Evolutionary conservation across 768 basidiomycete species (phyloP).

Genomic region (Rhodosporidiobolus odoratus): DNA sequence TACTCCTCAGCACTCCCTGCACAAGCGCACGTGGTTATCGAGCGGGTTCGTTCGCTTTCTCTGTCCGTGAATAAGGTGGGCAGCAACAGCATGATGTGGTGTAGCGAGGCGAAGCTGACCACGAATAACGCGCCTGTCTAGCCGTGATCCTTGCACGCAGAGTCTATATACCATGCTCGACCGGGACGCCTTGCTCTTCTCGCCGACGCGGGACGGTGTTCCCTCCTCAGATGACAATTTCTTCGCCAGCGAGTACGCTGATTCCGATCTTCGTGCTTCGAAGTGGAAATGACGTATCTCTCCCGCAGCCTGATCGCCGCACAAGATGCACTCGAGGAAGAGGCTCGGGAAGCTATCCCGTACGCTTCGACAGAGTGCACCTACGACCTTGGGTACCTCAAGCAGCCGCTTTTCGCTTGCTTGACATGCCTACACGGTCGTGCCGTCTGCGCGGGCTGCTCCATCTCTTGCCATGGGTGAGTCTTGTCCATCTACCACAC

Average conservation of each 20-base stretch:
- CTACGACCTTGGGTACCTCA: conserved; percentile 31
- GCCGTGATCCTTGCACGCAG: neutral
- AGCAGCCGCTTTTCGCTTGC: conserved; percentile 39
- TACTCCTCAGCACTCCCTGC: no score
- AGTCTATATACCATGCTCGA: conserved; percentile 15
- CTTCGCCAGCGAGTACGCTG: conserved; percentile 24
- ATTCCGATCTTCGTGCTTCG: no score
- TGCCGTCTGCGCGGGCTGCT: conserved; percentile 39
- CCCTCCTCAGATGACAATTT: conserved; percentile 34
- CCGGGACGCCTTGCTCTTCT: conserved; percentile 26
- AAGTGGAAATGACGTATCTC: no score
- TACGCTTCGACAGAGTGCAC: conserved; percentile 34
- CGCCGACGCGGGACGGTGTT: conserved; percentile 31
- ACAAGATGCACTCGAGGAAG: conserved; percentile 36
- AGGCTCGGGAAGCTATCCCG: conserved; percentile 37
- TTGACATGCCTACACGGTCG: conserved; percentile 28
- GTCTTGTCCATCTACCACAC: neutral
- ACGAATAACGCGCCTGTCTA: neutral
- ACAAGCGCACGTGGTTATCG: no score
- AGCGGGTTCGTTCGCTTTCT: no score
- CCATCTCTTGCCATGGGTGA: conserved; percentile 38
- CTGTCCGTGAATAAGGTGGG: no score
- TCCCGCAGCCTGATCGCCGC: conserved; percentile 26
- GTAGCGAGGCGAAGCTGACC: no score
- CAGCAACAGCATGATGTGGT: no score